Evolutionary conservation across 2,329 filamentous ascomycete species (phyloP).

Genomic region (Fusarium sp.): DNA sequence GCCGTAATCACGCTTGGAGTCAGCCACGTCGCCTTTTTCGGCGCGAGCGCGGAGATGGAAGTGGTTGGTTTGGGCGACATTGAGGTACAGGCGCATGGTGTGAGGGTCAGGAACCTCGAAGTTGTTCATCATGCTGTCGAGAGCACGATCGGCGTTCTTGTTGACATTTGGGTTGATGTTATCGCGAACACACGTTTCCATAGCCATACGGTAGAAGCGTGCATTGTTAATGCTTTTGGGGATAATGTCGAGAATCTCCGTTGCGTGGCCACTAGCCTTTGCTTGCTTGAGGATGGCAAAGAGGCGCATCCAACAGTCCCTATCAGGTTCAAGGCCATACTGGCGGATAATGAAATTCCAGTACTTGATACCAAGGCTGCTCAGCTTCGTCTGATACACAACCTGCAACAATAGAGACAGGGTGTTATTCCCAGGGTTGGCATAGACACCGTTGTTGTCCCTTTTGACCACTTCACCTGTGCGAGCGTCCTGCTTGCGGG

Average conservation of each 20-base stretch:
- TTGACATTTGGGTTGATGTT: constrained; percentile 80
- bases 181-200: constrained; percentile 81
- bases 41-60: constrained; percentile 54
- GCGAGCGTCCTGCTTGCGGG: constrained; percentile 14
- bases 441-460: constrained; percentile 50
- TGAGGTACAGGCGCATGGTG: constrained; percentile 68
- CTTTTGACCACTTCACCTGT: constrained; percentile 20
- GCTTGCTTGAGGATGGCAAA: constrained; percentile 75
- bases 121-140: constrained; percentile 70
- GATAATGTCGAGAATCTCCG: constrained; percentile 70
- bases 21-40: constrained; percentile 49
- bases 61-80: constrained; percentile 65
- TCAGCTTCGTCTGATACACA: constrained; percentile 70
- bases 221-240: constrained; percentile 59
- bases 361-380: constrained; percentile 76
- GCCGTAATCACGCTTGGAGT: constrained; percentile 61
- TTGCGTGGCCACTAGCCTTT: constrained; percentile 73
- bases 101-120: constrained; percentile 62
- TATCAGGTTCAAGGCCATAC: constrained; percentile 77
- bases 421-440: constrained; percentile 65
- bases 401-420: constrained; percentile 78
- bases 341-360: constrained; percentile 79
- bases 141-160: constrained; percentile 71
- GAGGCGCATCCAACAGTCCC: constrained; percentile 76
- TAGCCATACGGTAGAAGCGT: constrained; percentile 77